Evolutionary conservation across 441 rosid genomes (phyloP).

Genomic region (Mallotus japonicus): DNA sequence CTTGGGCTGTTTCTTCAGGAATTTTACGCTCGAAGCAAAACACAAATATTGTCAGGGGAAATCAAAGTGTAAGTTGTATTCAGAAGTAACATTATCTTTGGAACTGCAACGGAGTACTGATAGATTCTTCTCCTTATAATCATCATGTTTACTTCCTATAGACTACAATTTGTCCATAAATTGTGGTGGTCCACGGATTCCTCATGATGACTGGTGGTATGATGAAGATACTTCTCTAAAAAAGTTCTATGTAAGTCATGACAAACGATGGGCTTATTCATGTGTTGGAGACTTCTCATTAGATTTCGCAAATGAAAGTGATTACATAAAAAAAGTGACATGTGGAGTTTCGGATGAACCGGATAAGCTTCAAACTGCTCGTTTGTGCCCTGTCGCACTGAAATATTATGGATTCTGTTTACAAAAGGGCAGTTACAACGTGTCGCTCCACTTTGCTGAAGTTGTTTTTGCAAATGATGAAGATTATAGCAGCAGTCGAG

Average conservation of each 20-base stretch:
- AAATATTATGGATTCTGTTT: conserved; percentile 35
- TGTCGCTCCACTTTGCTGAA: conserved; percentile 34
- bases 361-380: background rate
- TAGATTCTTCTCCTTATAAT: too few species aligned
- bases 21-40: background rate
- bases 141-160: background rate
- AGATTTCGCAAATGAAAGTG: background rate
- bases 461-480: too few species aligned
- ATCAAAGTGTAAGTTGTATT: conserved; percentile 9
- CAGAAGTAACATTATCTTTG: background rate
- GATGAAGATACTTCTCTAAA: background rate
- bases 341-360: conserved; percentile 17
- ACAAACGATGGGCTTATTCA: conserved; percentile 9
- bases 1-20: background rate
- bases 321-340: conserved; percentile 7
- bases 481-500: conserved; percentile 7
- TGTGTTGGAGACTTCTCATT: conserved; percentile 8
- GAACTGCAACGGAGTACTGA: background rate
- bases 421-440: conserved; percentile 26
- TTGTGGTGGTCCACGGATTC: conserved; percentile 10
- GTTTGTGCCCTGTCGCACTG: conserved; percentile 21
- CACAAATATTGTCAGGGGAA: background rate
- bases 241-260: background rate
- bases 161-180: conserved; percentile 15
- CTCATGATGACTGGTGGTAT: background rate